Evolutionary conservation across 305 asterid species (phyloP), one percentile per base, ranked within the genome.

Genomic region (Fraxinus xanthoxyloides): DNA sequence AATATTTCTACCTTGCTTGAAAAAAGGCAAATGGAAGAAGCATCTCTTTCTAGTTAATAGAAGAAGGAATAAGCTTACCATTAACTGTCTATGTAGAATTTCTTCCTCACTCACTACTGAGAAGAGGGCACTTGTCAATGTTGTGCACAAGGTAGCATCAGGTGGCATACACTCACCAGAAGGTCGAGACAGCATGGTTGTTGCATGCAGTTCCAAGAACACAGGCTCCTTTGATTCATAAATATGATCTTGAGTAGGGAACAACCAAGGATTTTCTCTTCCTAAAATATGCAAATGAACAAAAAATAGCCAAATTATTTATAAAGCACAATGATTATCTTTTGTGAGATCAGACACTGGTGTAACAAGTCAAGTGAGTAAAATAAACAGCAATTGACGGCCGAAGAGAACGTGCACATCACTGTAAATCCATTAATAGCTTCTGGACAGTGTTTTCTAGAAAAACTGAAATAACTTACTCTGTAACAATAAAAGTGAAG

Each of bases 111-210:
- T 88, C 75, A 92, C 91, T 67, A 98, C 92, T 26, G 97, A 87
- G 90, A 91, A 97, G 76, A 97, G 92, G 70, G 98, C 96, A 79
- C 99, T 93, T 80, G 87, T 89, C 90, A 97, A 86, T 21, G 97
- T 85, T 75, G 99, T 89, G 88, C 98, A 93, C 89, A 92, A 84
- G 26, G 95, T 97, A 77, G 97, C 95, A 89, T 96, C 99, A 10
- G 98, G 98, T 77, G 86, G 63, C 93, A 94, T 83, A 86, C 93
- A 93, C 87, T 94, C 98, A 72, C 98, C 99, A 85, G 98, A 90
- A 84, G 98, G 95, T 72, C 87, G 87, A 85, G 92, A 93, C 43
- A 97, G 88, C 84, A 89, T 88, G 7, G 97, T 98, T 63, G 95
- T 90, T 77, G 98, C 98, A 87, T 93, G 98, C 88, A 97, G 88